Conservation (phyloP, 805 yeast species). For the Myxozyma melibiosi region DNA sequence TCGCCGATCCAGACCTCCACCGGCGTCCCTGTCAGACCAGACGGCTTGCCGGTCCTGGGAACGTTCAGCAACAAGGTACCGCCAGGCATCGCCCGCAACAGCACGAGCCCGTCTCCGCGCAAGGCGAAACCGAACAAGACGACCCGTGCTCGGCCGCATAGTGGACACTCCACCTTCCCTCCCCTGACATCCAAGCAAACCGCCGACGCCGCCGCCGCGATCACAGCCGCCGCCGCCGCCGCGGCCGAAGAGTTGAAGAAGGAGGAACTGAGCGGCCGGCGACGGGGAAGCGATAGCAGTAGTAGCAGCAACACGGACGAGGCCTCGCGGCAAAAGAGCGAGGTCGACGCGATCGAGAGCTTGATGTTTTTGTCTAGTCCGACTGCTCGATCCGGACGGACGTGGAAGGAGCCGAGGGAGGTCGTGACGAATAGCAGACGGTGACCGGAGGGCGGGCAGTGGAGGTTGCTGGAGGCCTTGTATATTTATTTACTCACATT, state of each 20-base stretch:
- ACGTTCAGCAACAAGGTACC: constrained; percentile 31
- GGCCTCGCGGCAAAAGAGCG: constrained; percentile 18
- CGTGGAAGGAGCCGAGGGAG: constrained; percentile 21
- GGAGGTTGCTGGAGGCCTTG: no score
- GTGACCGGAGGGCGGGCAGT: neutral
- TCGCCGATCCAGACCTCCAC: constrained; percentile 1
- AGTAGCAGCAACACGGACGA: constrained; percentile 5
- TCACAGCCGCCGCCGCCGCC: constrained; percentile 26
- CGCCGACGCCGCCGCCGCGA: constrained; percentile 17
- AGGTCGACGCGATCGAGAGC: constrained; percentile 33
- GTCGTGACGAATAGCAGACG: neutral
- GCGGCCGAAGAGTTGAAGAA: constrained; percentile 19
- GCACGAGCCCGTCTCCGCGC: constrained; percentile 24
- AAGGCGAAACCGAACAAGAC: neutral
- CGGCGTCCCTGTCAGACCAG: constrained; percentile 20
- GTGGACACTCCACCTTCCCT: neutral
- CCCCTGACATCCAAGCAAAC: neutral
- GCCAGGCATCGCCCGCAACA: constrained; percentile 14
- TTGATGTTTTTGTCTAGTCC: constrained; percentile 33
- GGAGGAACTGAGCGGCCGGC: constrained; percentile 1
- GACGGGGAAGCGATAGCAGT: constrained; percentile 1
- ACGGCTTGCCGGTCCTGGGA: constrained; percentile 30
- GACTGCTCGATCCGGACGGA: constrained; percentile 18
- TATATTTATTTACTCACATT: no score
- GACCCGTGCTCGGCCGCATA: neutral